Evolutionary conservation across 2,329 filamentous ascomycete species (phyloP).

Genomic region (Chaetomium sp.): DNA sequence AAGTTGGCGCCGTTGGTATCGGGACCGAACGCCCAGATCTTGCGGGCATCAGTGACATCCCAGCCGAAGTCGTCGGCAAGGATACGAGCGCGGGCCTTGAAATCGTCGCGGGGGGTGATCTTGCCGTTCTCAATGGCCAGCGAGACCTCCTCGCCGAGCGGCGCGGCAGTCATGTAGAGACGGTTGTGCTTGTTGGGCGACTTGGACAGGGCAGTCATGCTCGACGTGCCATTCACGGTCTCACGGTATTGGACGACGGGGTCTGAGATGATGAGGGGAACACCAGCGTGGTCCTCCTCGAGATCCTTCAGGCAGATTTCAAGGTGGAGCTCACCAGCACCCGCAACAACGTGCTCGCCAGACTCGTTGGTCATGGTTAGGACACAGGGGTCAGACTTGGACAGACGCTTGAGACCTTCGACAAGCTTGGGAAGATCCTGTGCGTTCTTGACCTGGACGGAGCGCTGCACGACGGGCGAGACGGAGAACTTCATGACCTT

Average conservation of each 20-base stretch:
- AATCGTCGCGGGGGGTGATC: slow-evolving; percentile 92
- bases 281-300: slow-evolving; percentile 97
- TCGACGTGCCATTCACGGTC: slow-evolving; percentile 77
- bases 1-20: slow-evolving; percentile 97
- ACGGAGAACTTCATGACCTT: slow-evolving; percentile 99
- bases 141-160: slow-evolving; percentile 85
- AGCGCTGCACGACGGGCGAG: slow-evolving; percentile 95
- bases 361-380: slow-evolving; percentile 82
- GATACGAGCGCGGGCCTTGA: slow-evolving; percentile 95
- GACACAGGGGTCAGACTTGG: slow-evolving; percentile 99
- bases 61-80: slow-evolving; percentile 96
- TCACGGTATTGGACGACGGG: slow-evolving; percentile 98
- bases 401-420: slow-evolving; percentile 99
- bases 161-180: slow-evolving; percentile 92
- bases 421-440: slow-evolving; percentile 99
- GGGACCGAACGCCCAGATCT: slow-evolving; percentile 99
- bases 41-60: slow-evolving; percentile 99
- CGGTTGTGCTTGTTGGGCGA: slow-evolving; percentile 99
- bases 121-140: slow-evolving; percentile 86
- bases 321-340: slow-evolving; percentile 98
- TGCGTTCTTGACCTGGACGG: slow-evolving; percentile 99
- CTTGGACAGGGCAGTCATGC: slow-evolving; percentile 97
- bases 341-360: slow-evolving; percentile 97
- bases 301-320: slow-evolving; percentile 99
- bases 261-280: slow-evolving; percentile 95